These are phyloP conservation scores for Mycena polygramma DNA, from an alignment of 768 basidiomycete species.

Conservation along the genomic window DNA sequence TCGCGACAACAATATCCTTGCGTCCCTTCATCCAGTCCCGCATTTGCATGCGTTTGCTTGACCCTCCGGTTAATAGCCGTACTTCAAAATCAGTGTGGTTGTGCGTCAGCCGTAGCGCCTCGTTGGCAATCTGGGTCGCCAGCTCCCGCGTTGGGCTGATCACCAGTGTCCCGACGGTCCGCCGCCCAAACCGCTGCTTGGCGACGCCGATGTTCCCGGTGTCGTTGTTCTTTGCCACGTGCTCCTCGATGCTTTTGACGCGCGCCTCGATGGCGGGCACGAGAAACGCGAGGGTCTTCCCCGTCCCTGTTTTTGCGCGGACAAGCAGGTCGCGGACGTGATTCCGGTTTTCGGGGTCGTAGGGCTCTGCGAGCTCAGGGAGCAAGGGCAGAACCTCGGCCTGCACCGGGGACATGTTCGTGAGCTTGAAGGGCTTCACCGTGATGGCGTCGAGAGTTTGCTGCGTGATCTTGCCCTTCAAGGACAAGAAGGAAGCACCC, in stretches of 20 bases:
- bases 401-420: too few relatives aligned
- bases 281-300: constrained; percentile 92
- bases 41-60: constrained; percentile 73
- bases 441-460: too few relatives aligned
- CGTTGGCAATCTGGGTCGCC: constrained; percentile 84
- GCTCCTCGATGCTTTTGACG: constrained; percentile 67
- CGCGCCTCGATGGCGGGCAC: constrained; percentile 90
- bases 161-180: constrained; percentile 75
- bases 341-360: too few relatives aligned
- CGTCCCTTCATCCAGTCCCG: constrained; percentile 72
- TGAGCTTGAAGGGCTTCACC: too few relatives aligned
- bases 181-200: constrained; percentile 55
- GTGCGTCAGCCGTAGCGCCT: constrained; percentile 75
- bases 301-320: constrained; percentile 90
- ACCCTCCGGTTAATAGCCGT: constrained; percentile 86
- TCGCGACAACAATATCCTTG: constrained; percentile 89
- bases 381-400: too few relatives aligned
- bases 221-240: constrained; percentile 27
- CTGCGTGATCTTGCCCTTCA: too few relatives aligned
- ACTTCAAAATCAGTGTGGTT: constrained; percentile 76
- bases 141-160: constrained; percentile 91
- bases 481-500: too few relatives aligned
- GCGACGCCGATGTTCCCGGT: too few relatives aligned
- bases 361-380: too few relatives aligned
- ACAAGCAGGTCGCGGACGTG: constrained; percentile 84